Percentiles rank a stretch among this genome's conserved stretches.
These are phyloP conservation scores for Quercus mongolica DNA, from an alignment of 306 rosid genomes.

Conservation along the genomic window DNA sequence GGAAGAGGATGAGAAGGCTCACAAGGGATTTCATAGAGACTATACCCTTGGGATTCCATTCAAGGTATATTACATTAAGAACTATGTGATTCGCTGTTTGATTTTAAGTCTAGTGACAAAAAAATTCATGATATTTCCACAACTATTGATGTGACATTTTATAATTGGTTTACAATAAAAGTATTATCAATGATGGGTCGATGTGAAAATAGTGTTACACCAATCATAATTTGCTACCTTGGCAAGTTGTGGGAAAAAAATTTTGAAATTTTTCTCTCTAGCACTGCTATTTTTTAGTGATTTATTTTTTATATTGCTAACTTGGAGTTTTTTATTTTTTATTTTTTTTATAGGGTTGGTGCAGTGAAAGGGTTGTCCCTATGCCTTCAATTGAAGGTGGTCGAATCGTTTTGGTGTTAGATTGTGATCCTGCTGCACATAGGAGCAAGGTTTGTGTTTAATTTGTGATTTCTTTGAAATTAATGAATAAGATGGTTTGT, in stretches of 20 bases:
- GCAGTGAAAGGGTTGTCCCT: constrained; percentile 44
- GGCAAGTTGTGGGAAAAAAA: too few species aligned
- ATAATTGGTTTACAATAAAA: too few species aligned
- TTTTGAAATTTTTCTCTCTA: too few species aligned
- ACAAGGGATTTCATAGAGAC: constrained; percentile 61
- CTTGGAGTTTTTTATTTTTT: background rate
- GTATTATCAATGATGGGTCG: too few species aligned
- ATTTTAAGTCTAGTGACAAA: too few species aligned
- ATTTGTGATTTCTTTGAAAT: background rate
- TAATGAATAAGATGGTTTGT: background rate
- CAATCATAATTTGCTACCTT: too few species aligned
- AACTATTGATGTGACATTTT: too few species aligned
- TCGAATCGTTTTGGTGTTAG: constrained; percentile 55
- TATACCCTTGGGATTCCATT: constrained; percentile 63
- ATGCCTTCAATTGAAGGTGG: constrained; percentile 19
- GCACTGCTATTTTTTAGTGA: background rate
- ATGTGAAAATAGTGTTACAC: too few species aligned
- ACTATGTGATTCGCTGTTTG: too few species aligned
- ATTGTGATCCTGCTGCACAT: constrained; percentile 50
- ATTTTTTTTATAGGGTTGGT: constrained; percentile 54
- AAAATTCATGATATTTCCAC: too few species aligned
- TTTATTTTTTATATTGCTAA: constrained; percentile 3
- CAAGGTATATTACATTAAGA: constrained; percentile 33
- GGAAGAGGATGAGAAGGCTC: constrained; percentile 60
- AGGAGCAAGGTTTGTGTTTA: constrained; percentile 51